phyloP scores from a whole-genome alignment of 106 monocot species.

The Apostasia shenzhenica region DNA sequence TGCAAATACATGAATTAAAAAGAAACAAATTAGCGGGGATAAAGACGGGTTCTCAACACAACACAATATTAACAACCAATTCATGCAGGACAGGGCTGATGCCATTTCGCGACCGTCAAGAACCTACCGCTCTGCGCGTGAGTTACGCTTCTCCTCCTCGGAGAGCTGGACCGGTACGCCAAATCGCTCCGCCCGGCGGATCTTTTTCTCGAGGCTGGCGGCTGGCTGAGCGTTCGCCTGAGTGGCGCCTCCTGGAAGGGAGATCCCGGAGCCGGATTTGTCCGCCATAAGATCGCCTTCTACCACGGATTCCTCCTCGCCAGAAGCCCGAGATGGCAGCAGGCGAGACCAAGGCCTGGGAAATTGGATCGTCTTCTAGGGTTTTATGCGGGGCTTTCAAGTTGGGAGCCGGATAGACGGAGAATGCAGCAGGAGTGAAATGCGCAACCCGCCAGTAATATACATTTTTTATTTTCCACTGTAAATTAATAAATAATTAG shows the following conservation, averaged over 20 bases:
- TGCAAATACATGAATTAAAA: too few relatives aligned
- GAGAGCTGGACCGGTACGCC: slow-evolving; percentile 40
- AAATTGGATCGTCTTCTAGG: slow-evolving; percentile 6
- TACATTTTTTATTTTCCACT: too few relatives aligned
- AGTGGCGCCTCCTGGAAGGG: neutral
- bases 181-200: slow-evolving; percentile 45
- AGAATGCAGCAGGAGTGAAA: too few relatives aligned
- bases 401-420: too few relatives aligned
- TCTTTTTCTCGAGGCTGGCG: slow-evolving; percentile 44
- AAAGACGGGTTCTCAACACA: too few relatives aligned
- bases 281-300: slow-evolving; percentile 2
- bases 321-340: neutral
- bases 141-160: slow-evolving; percentile 61
- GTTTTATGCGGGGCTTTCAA: neutral
- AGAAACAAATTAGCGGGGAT: too few relatives aligned
- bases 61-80: too few relatives aligned
- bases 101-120: neutral
- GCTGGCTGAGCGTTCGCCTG: slow-evolving; percentile 2
- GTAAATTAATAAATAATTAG: too few relatives aligned
- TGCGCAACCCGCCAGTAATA: too few relatives aligned
- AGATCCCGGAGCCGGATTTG: slow-evolving; percentile 4
- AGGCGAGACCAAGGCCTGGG: neutral
- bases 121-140: slow-evolving; percentile 49
- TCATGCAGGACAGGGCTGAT: too few relatives aligned
- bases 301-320: neutral